Percentiles rank a stretch among this genome's conserved stretches.
Evolutionary conservation across 1,139 yeast species (phyloP).

Genomic region (Suhomyces guaymorum): DNA sequence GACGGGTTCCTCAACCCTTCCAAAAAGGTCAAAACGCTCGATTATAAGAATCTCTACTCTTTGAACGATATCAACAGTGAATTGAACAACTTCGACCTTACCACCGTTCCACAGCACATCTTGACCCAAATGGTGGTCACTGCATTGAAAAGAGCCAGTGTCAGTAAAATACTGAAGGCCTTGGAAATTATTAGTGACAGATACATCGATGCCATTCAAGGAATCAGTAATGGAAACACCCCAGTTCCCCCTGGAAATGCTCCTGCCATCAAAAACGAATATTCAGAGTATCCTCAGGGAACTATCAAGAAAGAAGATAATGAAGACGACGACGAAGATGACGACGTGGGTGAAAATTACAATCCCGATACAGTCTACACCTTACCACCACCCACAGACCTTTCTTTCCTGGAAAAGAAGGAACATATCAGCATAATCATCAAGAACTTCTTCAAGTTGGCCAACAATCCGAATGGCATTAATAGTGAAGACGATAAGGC

Average conservation of each 20-base stretch:
- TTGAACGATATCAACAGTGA: slow-evolving; percentile 64
- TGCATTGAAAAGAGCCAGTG: slow-evolving; percentile 58
- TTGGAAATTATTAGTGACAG: slow-evolving; percentile 68
- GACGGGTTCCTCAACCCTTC: slow-evolving; percentile 32
- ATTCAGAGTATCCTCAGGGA: background rate
- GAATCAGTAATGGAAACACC: too few species aligned
- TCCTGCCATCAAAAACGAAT: too few species aligned
- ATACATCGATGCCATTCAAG: slow-evolving; percentile 32
- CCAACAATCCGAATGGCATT: slow-evolving; percentile 23
- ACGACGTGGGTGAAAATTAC: slow-evolving; percentile 36
- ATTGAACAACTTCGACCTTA: slow-evolving; percentile 65
- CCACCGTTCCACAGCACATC: slow-evolving; percentile 63
- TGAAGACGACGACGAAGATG: slow-evolving; percentile 40
- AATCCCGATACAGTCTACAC: slow-evolving; percentile 50
- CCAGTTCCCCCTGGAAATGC: too few species aligned
- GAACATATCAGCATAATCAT: slow-evolving; percentile 55
- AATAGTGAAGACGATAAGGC: slow-evolving; percentile 21
- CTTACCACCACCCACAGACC: slow-evolving; percentile 57
- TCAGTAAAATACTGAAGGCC: slow-evolving; percentile 61
- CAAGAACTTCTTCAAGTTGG: slow-evolving; percentile 53
- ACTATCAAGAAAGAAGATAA: slow-evolving; percentile 13
- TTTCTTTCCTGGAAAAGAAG: slow-evolving; percentile 51
- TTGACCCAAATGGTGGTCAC: slow-evolving; percentile 66
- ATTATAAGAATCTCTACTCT: slow-evolving; percentile 52
- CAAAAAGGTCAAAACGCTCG: slow-evolving; percentile 32